Conservation (phyloP, 495 filamentous ascomycete species). For the Massariosphaeria phaeospora region DNA sequence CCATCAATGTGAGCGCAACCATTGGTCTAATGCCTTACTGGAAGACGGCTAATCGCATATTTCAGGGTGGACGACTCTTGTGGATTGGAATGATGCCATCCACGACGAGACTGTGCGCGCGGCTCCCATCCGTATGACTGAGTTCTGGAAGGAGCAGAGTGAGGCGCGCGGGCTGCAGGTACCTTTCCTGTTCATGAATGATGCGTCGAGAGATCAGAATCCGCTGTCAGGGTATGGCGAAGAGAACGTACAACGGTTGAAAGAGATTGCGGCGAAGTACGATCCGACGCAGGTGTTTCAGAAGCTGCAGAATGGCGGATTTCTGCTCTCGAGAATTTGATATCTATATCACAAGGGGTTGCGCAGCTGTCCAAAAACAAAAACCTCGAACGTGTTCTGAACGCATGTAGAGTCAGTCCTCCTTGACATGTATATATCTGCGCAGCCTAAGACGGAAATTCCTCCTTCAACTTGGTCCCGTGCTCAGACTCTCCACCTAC, state of each 20-base stretch:
- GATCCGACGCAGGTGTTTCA: slow-evolving; percentile 10
- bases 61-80: slow-evolving; percentile 23
- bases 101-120: not conserved
- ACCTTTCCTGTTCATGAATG: slow-evolving; percentile 24
- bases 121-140: not conserved
- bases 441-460: no score
- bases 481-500: no score
- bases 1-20: slow-evolving; percentile 8
- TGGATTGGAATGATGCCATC: slow-evolving; percentile 16
- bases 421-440: no score
- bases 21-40: not conserved
- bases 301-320: slow-evolving; percentile 11
- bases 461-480: no score
- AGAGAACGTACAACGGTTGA: not conserved
- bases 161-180: slow-evolving; percentile 1
- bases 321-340: slow-evolving; percentile 13
- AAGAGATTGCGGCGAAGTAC: slow-evolving; percentile 5
- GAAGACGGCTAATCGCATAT: not conserved
- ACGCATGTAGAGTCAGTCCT: no score
- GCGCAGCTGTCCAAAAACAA: no score
- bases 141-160: slow-evolving; percentile 15
- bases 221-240: not conserved
- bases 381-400: no score
- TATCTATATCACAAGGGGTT: no score
- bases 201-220: slow-evolving; percentile 20